Evolutionary conservation across 2,329 filamentous ascomycete genomes (phyloP), one percentile per base, ranked within the genome.

Genomic region (Fusarium sp.): DNA sequence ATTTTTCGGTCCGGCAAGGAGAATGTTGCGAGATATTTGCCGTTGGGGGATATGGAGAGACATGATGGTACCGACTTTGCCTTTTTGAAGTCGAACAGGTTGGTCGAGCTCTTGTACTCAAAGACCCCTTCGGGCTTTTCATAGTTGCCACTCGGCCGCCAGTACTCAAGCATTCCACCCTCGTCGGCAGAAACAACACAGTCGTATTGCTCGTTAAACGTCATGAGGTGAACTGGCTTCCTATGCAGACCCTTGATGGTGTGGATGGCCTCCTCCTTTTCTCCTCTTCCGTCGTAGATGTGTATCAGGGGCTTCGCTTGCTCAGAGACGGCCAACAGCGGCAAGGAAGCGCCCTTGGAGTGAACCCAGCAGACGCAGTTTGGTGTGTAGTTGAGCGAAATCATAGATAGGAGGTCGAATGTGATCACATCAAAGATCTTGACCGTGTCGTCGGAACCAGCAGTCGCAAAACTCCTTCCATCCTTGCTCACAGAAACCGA

Each of bases 81-180:
- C 80, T 97, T 98, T 77, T 97, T 98, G 83, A 99, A 98, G 58
- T 97, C 95, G 76, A 98, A 99, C 1, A 99, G 85, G 75, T 92
- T 96, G 3, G 96, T 99, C 1, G 92, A 90, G 77, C 93, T 97
- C 81, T 99, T 99, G 81, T 93, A 92, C 71, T 93, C 87, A 77
- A 97, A 99, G 16, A 99, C 93, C 57, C 89, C 93, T 72, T 93
- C 90, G 0, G 96, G 96, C 79, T 98, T 97, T 75, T 97, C 93
- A 78, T 93, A 97, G 38, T 84, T 89, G 2, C 88, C 89, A 67
- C 87, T 87, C 0, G 96, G 93, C 62, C 88, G 87, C 96, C 96
- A 99, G 81, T 99, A 99, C 79, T 99, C 96, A 9, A 99, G 78
- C 95, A 98, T 98, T 23, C 96, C 95, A 58, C 88, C 88, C 72